phyloP scores from a whole-genome alignment of 73 alveolate species.

The Uronychia setigera region DNA sequence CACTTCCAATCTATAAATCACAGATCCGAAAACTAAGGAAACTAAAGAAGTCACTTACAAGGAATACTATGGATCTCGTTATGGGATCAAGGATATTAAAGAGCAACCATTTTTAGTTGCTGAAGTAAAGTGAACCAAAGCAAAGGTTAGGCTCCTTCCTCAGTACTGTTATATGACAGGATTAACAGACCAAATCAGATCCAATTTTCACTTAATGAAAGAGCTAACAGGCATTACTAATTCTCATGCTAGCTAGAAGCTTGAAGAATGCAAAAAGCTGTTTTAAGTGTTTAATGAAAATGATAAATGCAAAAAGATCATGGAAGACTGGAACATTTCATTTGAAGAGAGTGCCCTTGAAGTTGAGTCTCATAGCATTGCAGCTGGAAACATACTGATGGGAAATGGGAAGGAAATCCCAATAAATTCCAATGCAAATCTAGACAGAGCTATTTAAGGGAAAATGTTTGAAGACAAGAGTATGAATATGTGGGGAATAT shows the following conservation, averaged over 20 bases:
- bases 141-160: conserved; percentile 69
- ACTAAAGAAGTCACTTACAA: conserved; percentile 65
- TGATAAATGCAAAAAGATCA: conserved; percentile 65
- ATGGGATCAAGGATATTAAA: conserved; percentile 53
- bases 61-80: conserved; percentile 70
- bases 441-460: conserved; percentile 84
- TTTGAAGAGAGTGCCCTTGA: conserved; percentile 70
- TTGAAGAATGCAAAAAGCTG: conserved; percentile 84
- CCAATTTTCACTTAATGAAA: conserved; percentile 91
- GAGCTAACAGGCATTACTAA: conserved; percentile 86
- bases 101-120: conserved; percentile 76
- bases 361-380: conserved; percentile 49
- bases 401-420: conserved; percentile 39
- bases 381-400: conserved; percentile 74
- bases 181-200: conserved; percentile 91
- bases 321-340: conserved; percentile 83
- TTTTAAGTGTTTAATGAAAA: conserved; percentile 67
- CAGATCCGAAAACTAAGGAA: conserved; percentile 21
- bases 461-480: conserved; percentile 78
- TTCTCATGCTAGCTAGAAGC: conserved; percentile 79
- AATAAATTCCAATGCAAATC: conserved; percentile 69
- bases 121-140: conserved; percentile 38
- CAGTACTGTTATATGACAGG: conserved; percentile 92
- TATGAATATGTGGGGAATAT: conserved; percentile 85
- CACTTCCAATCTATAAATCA: conserved; percentile 44